A percentile compares a stretch with the other conserved stretches of the same genome.
Evolutionary conservation across 176 grass and related monocot genomes (phyloP).

Genomic region (Chrysopogon serrulatus): DNA sequence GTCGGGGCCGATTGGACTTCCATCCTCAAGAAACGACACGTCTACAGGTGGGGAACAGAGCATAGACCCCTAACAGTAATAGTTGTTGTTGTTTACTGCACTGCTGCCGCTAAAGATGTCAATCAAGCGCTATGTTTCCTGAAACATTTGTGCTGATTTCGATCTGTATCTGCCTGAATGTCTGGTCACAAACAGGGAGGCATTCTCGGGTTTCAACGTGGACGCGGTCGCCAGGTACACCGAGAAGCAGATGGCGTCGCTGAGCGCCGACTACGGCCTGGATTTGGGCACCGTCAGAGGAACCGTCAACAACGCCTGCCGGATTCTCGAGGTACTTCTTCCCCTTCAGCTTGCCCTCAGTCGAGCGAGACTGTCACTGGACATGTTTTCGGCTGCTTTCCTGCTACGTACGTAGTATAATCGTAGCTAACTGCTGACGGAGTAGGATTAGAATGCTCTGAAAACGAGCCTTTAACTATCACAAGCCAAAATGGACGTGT

Average conservation of each 20-base stretch:
- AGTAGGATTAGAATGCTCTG: background rate
- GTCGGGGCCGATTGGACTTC: conserved; percentile 89
- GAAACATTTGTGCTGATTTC: conserved; percentile 21
- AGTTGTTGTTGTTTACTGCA: background rate
- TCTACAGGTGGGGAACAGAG: conserved; percentile 58
- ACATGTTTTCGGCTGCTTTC: background rate
- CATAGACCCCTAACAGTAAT: background rate
- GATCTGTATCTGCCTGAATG: background rate
- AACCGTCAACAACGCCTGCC: conserved; percentile 68
- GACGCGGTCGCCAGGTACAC: conserved; percentile 71
- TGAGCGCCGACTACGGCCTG: conserved; percentile 55
- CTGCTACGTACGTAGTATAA: background rate
- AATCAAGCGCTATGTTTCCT: background rate
- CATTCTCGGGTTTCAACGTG: conserved; percentile 81
- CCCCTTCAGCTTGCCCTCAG: background rate
- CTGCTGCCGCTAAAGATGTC: background rate
- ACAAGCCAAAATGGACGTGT: background rate
- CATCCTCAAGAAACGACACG: conserved; percentile 77
- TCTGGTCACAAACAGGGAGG: conserved; percentile 44
- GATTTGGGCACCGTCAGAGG: conserved; percentile 79
- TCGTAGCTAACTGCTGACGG: background rate
- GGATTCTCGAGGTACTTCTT: conserved; percentile 90
- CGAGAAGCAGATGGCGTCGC: conserved; percentile 69
- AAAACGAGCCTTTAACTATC: background rate
- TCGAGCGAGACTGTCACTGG: background rate